Evolutionary conservation across 2,329 filamentous ascomycete genomes (phyloP).

Genomic region (Capronia epimyces): DNA sequence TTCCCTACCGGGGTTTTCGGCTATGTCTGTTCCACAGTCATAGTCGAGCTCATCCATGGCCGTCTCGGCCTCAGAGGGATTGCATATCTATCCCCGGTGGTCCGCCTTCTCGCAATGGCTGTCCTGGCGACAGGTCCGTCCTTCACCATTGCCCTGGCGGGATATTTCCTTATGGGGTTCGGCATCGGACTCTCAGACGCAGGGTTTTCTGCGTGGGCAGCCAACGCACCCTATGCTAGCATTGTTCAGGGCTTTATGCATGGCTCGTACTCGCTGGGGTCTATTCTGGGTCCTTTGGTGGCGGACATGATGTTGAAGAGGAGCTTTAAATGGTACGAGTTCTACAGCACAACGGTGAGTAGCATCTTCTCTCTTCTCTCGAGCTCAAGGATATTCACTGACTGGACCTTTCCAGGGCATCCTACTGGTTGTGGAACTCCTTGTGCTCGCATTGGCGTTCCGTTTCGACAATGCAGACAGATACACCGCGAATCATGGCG

Average conservation of each 20-base stretch:
- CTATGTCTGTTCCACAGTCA: constrained; percentile 41
- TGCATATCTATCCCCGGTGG: constrained; percentile 37
- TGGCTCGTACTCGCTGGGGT: constrained; percentile 39
- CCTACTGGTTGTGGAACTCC: constrained; percentile 5
- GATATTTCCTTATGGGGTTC: constrained; percentile 34
- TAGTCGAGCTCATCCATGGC: constrained; percentile 39
- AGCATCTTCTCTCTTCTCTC: no score
- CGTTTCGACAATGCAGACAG: constrained; percentile 33
- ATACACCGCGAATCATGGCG: constrained; percentile 27
- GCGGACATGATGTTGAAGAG: constrained; percentile 32
- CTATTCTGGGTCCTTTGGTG: constrained; percentile 37
- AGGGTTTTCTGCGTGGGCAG: constrained; percentile 45
- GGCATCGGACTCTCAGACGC: constrained; percentile 42
- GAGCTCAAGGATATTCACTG: not conserved
- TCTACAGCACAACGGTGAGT: constrained; percentile 40
- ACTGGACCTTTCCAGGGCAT: not conserved
- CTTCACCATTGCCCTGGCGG: constrained; percentile 34
- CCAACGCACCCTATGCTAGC: constrained; percentile 38
- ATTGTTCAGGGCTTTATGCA: constrained; percentile 40
- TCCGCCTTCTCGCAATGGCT: constrained; percentile 35
- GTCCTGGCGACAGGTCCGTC: constrained; percentile 31
- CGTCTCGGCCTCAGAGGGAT: constrained; percentile 42
- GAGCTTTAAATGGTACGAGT: constrained; percentile 35
- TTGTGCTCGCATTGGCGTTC: constrained; percentile 36
- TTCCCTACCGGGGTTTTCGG: constrained; percentile 43